Evolutionary conservation across 2,329 filamentous ascomycete species (phyloP), one percentile per base, ranked within the genome.

Genomic region (Pseudogymnoascus pannorum): DNA sequence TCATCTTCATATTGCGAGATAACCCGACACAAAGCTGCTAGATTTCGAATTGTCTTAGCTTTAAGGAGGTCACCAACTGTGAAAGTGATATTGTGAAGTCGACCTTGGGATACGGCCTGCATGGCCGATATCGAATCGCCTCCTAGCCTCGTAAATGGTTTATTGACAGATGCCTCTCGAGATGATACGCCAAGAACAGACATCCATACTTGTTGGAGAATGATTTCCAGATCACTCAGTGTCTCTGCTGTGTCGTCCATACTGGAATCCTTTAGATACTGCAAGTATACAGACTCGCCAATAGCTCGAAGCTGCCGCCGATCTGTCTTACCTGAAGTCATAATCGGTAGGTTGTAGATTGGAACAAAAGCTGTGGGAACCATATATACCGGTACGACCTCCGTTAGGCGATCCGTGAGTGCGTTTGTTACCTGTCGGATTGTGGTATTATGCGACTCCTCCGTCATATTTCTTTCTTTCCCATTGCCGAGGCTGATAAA

Each of bases 101-200:
- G 26, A 24, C 63, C 64, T 20, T 61, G 58, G 20, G 57, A 48
- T 33, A 60, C 61, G 9, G 68, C 63, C 24, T 64, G 62, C 63
- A 70, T 68, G 2, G 66, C 67, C 5, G 64, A 57, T 33, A 70
- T 67, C 29, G 64, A 64, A 36, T 66, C 64, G 3, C 64, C 64
- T 6, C 64, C 64, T 9, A 66, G 24, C 22, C 44, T 57, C 16
- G 63, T 31, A 31, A 66, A 66, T 8, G 61, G 60, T 18, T 61
- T 44, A 35, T 61, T 57, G 14, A 61, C 26, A 33, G 31, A 31
- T 4, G 54, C 35, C 29, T 60, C 42, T 35, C 29, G 33, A 16
- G 44, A 29, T 7, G 44, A 51, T 2, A 51, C 44, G n/a, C 44
- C 44, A 4, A 51, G 24, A 26, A 51, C 44, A 51, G 57, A 35